A percentile compares a stretch with the other conserved stretches of the same genome.
These are phyloP conservation scores for Chlamydomonas sphaeroides DNA, from an alignment of 139 green algal species.

Conservation along the genomic window DNA sequence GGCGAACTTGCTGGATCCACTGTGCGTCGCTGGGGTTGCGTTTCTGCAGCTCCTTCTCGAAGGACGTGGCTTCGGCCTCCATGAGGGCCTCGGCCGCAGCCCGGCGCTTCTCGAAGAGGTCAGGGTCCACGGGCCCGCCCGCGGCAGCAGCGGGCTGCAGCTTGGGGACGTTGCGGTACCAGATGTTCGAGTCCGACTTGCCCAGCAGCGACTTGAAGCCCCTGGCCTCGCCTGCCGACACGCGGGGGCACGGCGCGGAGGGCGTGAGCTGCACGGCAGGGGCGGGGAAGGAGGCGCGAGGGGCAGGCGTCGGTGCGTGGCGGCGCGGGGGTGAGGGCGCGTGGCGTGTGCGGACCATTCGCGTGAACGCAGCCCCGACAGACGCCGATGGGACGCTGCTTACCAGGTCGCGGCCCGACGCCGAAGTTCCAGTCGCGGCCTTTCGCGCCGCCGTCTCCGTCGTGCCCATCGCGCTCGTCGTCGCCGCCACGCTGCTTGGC, in stretches of 20 bases:
- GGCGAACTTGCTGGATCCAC: constrained; percentile 83
- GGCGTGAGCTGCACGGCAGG: too few species aligned
- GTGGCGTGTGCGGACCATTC: too few species aligned
- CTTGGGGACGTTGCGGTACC: constrained; percentile 67
- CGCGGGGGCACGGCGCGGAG: too few species aligned
- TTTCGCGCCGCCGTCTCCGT: not conserved
- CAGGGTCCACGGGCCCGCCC: constrained; percentile 17
- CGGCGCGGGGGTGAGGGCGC: too few species aligned
- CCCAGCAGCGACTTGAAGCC: constrained; percentile 65
- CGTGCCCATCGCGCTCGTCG: not conserved
- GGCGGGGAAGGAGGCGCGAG: too few species aligned
- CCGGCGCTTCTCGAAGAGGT: constrained; percentile 31
- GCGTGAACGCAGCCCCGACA: too few species aligned
- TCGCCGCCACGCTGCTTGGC: not conserved
- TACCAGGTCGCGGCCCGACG: constrained; percentile 68
- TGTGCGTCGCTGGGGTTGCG: constrained; percentile 66
- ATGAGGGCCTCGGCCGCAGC: constrained; percentile 55
- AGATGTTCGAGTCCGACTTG: constrained; percentile 67
- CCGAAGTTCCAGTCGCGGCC: constrained; percentile 65
- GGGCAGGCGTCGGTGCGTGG: too few species aligned
- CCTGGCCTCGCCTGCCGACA: constrained; percentile 53
- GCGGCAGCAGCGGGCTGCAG: constrained; percentile 31
- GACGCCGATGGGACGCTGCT: too few species aligned
- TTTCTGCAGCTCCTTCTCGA: constrained; percentile 64
- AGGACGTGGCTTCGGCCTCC: constrained; percentile 64